A percentile compares a stretch with the other conserved stretches of the same genome.
These are phyloP conservation scores for Cyberlindnera maritima DNA, from an alignment of 805 yeast genomes.

Conservation along the genomic window DNA sequence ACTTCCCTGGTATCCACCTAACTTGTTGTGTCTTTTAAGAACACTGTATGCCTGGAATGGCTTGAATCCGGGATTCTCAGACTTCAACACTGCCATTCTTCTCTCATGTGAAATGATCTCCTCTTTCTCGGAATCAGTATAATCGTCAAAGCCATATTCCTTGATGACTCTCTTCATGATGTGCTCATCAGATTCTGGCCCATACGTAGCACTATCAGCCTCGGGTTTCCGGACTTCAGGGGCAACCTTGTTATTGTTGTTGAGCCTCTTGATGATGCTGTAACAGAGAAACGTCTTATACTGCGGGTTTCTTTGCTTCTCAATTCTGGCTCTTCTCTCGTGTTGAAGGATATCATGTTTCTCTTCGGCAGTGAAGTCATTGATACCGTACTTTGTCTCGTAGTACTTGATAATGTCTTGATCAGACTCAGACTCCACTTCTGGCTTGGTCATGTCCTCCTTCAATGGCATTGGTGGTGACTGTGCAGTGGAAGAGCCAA, in stretches of 20 bases:
- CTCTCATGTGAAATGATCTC: slow-evolving; percentile 26
- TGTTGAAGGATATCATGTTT: slow-evolving; percentile 30
- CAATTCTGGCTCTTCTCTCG: slow-evolving; percentile 28
- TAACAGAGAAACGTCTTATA: slow-evolving; percentile 29
- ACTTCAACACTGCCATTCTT: slow-evolving; percentile 22
- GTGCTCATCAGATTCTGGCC: slow-evolving; percentile 17
- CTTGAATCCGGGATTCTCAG: slow-evolving; percentile 21
- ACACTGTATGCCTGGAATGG: slow-evolving; percentile 23
- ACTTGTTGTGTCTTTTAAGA: slow-evolving; percentile 16
- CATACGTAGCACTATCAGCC: not conserved
- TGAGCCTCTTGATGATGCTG: slow-evolving; percentile 29
- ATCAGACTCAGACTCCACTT: slow-evolving; percentile 23
- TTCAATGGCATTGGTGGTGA: slow-evolving; percentile 15
- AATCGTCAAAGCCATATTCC: slow-evolving; percentile 20
- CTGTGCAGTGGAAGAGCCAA: not conserved
- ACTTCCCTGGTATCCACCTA: too few species aligned
- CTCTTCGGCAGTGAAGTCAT: slow-evolving; percentile 29
- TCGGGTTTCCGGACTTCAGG: not conserved
- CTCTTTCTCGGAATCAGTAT: slow-evolving; percentile 25
- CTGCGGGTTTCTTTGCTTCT: slow-evolving; percentile 25
- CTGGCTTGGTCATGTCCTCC: slow-evolving; percentile 26
- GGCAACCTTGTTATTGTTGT: slow-evolving; percentile 13
- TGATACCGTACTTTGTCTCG: slow-evolving; percentile 25
- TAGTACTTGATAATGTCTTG: slow-evolving; percentile 29
- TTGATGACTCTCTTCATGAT: slow-evolving; percentile 21